Percentiles rank a stretch among this genome's conserved stretches.
Conservation (phyloP, 805 yeast genomes). For the Nakazawaea ambrosiae region DNA sequence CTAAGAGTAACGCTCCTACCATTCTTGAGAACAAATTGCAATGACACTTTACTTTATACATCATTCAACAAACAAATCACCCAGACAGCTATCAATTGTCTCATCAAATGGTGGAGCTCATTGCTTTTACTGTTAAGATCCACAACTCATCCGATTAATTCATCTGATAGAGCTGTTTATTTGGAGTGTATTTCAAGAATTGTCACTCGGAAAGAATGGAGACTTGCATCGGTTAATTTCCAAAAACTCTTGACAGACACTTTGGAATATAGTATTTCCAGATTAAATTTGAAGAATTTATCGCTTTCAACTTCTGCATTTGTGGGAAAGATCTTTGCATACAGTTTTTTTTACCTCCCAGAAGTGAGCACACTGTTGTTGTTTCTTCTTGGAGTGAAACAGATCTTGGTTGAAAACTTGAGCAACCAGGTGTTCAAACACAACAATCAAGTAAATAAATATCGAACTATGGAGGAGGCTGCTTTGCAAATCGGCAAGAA, state of each 20-base stretch:
- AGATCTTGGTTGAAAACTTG: slow-evolving; percentile 29
- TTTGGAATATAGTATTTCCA: slow-evolving; percentile 41
- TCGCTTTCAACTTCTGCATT: slow-evolving; percentile 57
- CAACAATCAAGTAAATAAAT: slow-evolving; percentile 3
- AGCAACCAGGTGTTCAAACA: slow-evolving; percentile 4
- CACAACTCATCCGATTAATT: slow-evolving; percentile 25
- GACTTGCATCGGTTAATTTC: slow-evolving; percentile 21
- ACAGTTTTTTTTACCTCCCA: slow-evolving; percentile 48
- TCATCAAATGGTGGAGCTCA: slow-evolving; percentile 51
- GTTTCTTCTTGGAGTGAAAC: slow-evolving; percentile 50
- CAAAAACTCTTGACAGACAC: slow-evolving; percentile 40
- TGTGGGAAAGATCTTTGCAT: slow-evolving; percentile 65
- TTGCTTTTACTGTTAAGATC: slow-evolving; percentile 24
- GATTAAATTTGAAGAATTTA: slow-evolving; percentile 41
- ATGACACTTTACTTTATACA: slow-evolving; percentile 12
- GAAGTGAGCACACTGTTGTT: slow-evolving; percentile 49
- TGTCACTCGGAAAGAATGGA: slow-evolving; percentile 42
- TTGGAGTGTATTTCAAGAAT: slow-evolving; percentile 49
- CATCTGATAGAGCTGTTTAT: slow-evolving; percentile 44
- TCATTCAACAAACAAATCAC: slow-evolving; percentile 11
- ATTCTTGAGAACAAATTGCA: slow-evolving; percentile 25
- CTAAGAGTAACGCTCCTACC: slow-evolving; percentile 41
- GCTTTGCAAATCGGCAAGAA: slow-evolving; percentile 1
- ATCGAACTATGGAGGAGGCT: slow-evolving; percentile 1
- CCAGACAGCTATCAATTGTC: slow-evolving; percentile 10